phyloP scores from a whole-genome alignment of 495 filamentous ascomycete species.

The Cercophora newfieldiana region DNA sequence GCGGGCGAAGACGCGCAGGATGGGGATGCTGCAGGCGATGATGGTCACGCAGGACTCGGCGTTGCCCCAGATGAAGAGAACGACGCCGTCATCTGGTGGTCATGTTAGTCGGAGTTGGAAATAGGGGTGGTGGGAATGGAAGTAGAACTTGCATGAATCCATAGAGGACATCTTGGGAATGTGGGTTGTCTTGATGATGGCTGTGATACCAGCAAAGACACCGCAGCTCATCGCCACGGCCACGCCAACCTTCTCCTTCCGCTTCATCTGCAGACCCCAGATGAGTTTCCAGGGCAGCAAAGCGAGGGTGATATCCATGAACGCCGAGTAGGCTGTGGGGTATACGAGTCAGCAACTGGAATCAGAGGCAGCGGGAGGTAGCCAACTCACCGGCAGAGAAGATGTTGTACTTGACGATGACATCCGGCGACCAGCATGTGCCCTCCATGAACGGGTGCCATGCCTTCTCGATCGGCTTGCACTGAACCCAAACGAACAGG shows the following conservation, averaged over 20 bases:
- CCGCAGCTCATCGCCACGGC: slow-evolving; percentile 43
- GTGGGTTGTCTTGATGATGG: slow-evolving; percentile 28
- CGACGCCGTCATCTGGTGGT: slow-evolving; percentile 15
- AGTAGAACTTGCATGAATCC: background rate
- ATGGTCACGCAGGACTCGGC: slow-evolving; percentile 33
- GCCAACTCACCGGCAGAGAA: slow-evolving; percentile 7
- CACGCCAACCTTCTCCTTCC: slow-evolving; percentile 39
- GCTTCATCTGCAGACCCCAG: slow-evolving; percentile 36
- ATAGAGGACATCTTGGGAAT: slow-evolving; percentile 18
- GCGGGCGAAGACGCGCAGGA: slow-evolving; percentile 28
- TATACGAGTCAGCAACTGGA: background rate
- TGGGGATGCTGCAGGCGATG: slow-evolving; percentile 33
- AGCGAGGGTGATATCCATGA: slow-evolving; percentile 36
- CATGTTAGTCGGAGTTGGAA: background rate
- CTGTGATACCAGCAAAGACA: slow-evolving; percentile 27
- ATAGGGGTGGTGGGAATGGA: background rate
- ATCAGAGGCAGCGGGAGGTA: background rate
- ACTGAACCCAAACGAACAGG: slow-evolving; percentile 42
- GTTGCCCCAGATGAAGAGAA: slow-evolving; percentile 26
- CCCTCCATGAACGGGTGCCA: slow-evolving; percentile 32
- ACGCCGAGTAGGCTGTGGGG: slow-evolving; percentile 27
- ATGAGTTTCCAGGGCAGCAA: slow-evolving; percentile 40
- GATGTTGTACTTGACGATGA: slow-evolving; percentile 21
- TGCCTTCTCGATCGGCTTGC: slow-evolving; percentile 36
- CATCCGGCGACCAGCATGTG: slow-evolving; percentile 36